Evolutionary conservation across 768 basidiomycete genomes (phyloP).

Genomic region (Panellus pusillus): DNA sequence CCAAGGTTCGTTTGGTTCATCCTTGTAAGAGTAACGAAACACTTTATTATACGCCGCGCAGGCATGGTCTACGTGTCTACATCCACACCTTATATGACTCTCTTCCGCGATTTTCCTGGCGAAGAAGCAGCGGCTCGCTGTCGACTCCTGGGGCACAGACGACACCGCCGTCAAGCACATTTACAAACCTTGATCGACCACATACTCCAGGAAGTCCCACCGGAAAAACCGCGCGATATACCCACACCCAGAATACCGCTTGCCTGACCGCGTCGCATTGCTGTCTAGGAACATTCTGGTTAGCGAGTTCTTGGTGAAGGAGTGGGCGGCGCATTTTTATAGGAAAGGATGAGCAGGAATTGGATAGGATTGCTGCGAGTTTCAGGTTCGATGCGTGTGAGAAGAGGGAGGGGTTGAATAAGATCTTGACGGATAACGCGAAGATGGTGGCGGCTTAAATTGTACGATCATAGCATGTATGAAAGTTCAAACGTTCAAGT

Average conservation of each 20-base stretch:
- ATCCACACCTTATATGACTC: slow-evolving; percentile 69
- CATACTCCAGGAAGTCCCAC: slow-evolving; percentile 55
- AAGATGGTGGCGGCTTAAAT: neutral
- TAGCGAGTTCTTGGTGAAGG: slow-evolving; percentile 67
- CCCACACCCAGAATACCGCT: slow-evolving; percentile 64
- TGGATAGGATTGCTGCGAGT: slow-evolving; percentile 74
- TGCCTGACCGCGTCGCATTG: slow-evolving; percentile 53
- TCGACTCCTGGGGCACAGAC: slow-evolving; percentile 80
- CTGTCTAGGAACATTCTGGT: slow-evolving; percentile 68
- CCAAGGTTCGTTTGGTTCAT: slow-evolving; percentile 41
- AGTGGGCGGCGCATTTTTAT: slow-evolving; percentile 73
- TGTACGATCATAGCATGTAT: too few species aligned
- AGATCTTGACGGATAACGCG: slow-evolving; percentile 47
- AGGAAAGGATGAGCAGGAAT: slow-evolving; percentile 55
- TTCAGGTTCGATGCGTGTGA: slow-evolving; percentile 72
- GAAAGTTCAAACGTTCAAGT: too few species aligned
- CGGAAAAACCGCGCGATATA: slow-evolving; percentile 55
- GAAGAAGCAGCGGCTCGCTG: slow-evolving; percentile 76
- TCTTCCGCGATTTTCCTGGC: slow-evolving; percentile 67
- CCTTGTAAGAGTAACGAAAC: too few species aligned
- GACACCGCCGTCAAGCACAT: slow-evolving; percentile 51
- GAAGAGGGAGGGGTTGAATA: slow-evolving; percentile 66
- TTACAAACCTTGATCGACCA: slow-evolving; percentile 66
- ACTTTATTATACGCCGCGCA: too few species aligned
- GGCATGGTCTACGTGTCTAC: slow-evolving; percentile 74